Evolutionary conservation across 2,329 filamentous ascomycete species (phyloP), one percentile per base, ranked within the genome.

Genomic region (Aspergillus calidoustus): DNA sequence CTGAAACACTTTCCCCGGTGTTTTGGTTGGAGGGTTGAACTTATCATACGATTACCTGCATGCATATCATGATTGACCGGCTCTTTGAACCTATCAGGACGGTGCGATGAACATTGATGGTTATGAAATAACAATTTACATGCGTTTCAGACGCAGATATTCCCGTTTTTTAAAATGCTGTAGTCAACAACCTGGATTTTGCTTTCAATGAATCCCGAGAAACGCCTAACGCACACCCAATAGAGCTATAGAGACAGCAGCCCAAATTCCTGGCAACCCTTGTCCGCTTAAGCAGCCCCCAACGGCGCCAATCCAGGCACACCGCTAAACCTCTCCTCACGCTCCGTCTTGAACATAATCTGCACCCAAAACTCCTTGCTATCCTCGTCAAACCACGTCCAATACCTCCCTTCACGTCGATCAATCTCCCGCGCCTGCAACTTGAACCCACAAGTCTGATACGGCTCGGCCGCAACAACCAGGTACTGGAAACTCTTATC

Each of bases 281-380:
- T 28, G 22, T 54, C 22, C 31, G 38, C 70, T 65, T 71, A 61
- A 43, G 48, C 67, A 50, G 68, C 66, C 17, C 67, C 74, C 70
- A 73, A 72, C 22, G 86, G 84, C 15, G 86, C 87, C 73, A 90
- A 76, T 60, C 87, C 87, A 41, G 87, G 87, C 48, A 89, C 87
- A 69, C 86, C 86, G 70, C 83, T 86, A 70, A 88, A 98, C 63
- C 93, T 85, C 84, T 97, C 94, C 80, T 98, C 95, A 66, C 95
- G 88, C 83, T 99, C 95, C 44, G 95, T 98, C 86, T 97, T 95
- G 81, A 98, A 99, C 83, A 98, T 91, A 67, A 99, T 86, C 83
- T 98, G 95, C 46, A 97, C 87, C 92, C 93, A 98, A 75, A 96
- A 99, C 82, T 98, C 94, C 83, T 96, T 97, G 66, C 90, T 88